phyloP scores from a whole-genome alignment of 2,329 filamentous ascomycete genomes.

The Aspergillus ruber region DNA sequence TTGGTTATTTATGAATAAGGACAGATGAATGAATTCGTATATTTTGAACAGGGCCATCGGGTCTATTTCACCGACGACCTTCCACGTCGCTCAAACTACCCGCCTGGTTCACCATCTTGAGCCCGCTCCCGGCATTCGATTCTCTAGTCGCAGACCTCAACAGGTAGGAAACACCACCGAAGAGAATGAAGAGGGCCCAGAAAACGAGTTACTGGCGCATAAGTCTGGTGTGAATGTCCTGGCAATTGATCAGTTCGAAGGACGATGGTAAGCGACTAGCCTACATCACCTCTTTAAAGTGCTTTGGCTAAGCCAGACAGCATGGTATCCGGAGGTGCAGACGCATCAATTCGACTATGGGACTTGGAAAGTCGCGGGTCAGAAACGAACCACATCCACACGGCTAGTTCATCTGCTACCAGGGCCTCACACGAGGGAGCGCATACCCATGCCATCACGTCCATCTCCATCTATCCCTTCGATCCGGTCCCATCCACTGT shows the following conservation, averaged over 20 bases:
- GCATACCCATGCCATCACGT: slow-evolving; percentile 42
- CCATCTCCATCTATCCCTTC: slow-evolving; percentile 44
- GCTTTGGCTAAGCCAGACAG: slow-evolving; percentile 35
- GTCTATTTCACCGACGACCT: slow-evolving; percentile 55
- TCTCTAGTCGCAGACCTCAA: slow-evolving; percentile 52
- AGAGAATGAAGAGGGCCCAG: slow-evolving; percentile 2
- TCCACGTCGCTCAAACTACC: slow-evolving; percentile 60
- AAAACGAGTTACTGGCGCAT: slow-evolving; percentile 52
- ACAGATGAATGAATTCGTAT: slow-evolving; percentile 66
- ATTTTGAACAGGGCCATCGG: slow-evolving; percentile 71
- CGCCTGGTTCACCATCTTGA: slow-evolving; percentile 64
- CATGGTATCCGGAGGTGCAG: slow-evolving; percentile 76
- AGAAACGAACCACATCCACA: slow-evolving; percentile 45
- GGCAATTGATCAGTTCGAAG: slow-evolving; percentile 75
- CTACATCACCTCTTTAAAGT: neutral
- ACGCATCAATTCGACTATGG: slow-evolving; percentile 81
- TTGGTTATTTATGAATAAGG: neutral
- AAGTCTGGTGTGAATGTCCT: slow-evolving; percentile 71
- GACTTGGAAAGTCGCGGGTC: slow-evolving; percentile 62
- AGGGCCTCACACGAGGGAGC: slow-evolving; percentile 31
- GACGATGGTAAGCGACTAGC: slow-evolving; percentile 53
- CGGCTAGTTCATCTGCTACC: slow-evolving; percentile 45
- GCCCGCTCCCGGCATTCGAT: slow-evolving; percentile 60
- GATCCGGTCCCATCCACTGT: slow-evolving; percentile 42
- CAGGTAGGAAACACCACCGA: slow-evolving; percentile 5